These are phyloP conservation scores for Apiospora koreana DNA, from an alignment of 2,329 filamentous ascomycete genomes.

Conservation along the genomic window DNA sequence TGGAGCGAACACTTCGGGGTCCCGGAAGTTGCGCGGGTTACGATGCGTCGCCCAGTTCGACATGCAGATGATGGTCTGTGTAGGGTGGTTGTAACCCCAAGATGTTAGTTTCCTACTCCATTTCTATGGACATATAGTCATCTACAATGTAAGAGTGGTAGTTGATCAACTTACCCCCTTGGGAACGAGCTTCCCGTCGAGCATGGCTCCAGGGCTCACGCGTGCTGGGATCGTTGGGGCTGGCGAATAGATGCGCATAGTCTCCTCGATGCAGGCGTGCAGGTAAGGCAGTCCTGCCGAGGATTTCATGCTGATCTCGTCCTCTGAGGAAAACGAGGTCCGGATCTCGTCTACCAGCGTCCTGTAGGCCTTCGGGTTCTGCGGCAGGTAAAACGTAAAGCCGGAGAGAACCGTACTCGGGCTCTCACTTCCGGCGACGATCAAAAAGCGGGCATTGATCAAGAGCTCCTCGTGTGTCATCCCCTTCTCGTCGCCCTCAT, in stretches of 20 bases:
- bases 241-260: constrained; percentile 38
- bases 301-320: constrained; percentile 34
- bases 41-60: constrained; percentile 44
- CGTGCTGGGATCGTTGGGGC: constrained; percentile 11
- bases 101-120: not conserved
- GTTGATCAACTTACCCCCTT: not conserved
- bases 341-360: constrained; percentile 37
- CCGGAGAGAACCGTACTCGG: constrained; percentile 41
- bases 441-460: not conserved
- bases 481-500: not conserved
- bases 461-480: not conserved
- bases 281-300: constrained; percentile 33
- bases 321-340: constrained; percentile 27
- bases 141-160: too few relatives aligned
- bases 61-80: constrained; percentile 40
- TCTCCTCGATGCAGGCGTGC: constrained; percentile 38
- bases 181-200: not conserved
- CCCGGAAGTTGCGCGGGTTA: constrained; percentile 14
- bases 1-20: constrained; percentile 32
- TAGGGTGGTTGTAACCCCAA: not conserved
- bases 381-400: constrained; percentile 36
- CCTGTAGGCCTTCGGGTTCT: constrained; percentile 22
- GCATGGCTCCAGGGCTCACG: not conserved
- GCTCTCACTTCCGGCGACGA: constrained; percentile 45
- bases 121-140: too few relatives aligned